Evolutionary conservation across 2,329 filamentous ascomycete genomes (phyloP).

Genomic region (Cladosporium sp.): DNA sequence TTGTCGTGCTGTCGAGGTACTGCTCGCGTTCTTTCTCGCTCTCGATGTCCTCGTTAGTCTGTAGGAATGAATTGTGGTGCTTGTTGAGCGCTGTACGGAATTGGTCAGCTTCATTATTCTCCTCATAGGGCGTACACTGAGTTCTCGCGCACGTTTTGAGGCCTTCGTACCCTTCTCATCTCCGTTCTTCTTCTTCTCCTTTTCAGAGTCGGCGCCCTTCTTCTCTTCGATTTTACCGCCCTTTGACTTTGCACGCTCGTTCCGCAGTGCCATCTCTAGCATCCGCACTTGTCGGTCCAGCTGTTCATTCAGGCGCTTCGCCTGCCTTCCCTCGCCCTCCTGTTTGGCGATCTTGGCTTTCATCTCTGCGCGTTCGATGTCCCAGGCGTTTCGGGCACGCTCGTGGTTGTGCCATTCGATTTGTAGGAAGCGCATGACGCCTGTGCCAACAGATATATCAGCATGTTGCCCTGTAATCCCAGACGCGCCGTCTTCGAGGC

Average conservation of each 20-base stretch:
- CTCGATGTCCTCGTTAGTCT: conserved; percentile 47
- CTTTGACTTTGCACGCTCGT: conserved; percentile 67
- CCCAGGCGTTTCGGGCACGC: conserved; percentile 96
- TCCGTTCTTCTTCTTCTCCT: conserved; percentile 24
- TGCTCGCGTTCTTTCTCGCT: conserved; percentile 58
- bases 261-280: conserved; percentile 83
- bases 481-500: background rate
- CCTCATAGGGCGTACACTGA: background rate
- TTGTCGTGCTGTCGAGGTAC: conserved; percentile 63
- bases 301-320: conserved; percentile 85
- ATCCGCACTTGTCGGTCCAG: conserved; percentile 88
- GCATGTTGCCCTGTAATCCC: conserved; percentile 11
- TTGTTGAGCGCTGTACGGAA: conserved; percentile 45
- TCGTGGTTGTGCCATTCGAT: conserved; percentile 99
- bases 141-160: conserved; percentile 29
- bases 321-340: conserved; percentile 84
- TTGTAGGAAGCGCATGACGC: conserved; percentile 98
- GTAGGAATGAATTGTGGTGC: conserved; percentile 54
- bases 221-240: conserved; percentile 40
- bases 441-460: conserved; percentile 48
- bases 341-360: conserved; percentile 93
- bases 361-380: conserved; percentile 99
- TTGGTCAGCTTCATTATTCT: conserved; percentile 25
- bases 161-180: conserved; percentile 27
- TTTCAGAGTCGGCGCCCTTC: conserved; percentile 23